phyloP scores from a whole-genome alignment of 345 rosid genomes.

The Rhizophora apiculata region DNA sequence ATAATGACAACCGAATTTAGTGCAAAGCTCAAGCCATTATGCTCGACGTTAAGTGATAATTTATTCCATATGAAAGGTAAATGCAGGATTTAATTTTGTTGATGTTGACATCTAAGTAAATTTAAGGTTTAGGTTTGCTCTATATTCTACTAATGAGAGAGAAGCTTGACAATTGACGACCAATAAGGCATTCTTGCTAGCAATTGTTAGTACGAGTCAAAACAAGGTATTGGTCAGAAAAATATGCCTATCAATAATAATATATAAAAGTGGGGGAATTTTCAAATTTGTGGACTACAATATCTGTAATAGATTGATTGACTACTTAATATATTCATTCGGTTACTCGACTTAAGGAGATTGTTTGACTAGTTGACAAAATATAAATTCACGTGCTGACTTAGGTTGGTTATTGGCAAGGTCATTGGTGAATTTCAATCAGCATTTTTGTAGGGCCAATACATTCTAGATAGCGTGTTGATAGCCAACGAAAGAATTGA shows the following conservation, averaged over 20 bases:
- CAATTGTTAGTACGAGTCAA: not conserved
- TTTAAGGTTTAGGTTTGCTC: conserved; percentile 20
- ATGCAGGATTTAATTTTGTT: conserved; percentile 7
- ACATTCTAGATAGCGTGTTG: no score
- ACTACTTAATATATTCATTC: no score
- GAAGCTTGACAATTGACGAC: not conserved
- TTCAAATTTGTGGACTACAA: no score
- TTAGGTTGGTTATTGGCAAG: no score
- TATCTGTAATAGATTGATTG: no score
- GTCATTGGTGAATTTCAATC: no score
- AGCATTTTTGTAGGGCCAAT: no score
- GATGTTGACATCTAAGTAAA: conserved; percentile 22
- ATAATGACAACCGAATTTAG: not conserved
- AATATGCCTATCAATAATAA: not conserved
- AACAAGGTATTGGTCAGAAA: conserved; percentile 1
- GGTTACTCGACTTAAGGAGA: no score
- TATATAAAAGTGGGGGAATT: no score
- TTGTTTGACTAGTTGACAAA: no score
- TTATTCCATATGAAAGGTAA: conserved; percentile 19
- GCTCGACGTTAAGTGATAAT: conserved; percentile 8
- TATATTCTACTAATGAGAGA: conserved; percentile 13
- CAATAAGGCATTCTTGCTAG: not conserved
- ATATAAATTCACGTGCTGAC: no score
- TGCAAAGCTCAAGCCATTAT: not conserved
- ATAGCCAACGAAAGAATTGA: no score